Evolutionary conservation across 306 rosid genomes (phyloP), one percentile per base, ranked within the genome.

Genomic region (Vigna hirtella): DNA sequence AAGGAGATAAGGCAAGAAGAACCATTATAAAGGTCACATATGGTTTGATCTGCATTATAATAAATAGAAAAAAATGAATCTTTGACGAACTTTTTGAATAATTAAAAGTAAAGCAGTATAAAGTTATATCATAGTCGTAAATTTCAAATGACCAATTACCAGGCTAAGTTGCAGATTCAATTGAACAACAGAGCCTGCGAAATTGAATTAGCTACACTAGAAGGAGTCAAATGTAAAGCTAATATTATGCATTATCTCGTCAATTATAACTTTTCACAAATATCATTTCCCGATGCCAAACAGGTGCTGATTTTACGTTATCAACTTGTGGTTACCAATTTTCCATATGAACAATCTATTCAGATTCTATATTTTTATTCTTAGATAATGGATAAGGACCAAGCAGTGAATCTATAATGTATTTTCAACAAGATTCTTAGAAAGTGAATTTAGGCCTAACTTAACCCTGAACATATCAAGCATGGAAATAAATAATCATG

Each of bases 1-100:
- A 95, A 47, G 98, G 98, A 73, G 91, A 89, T 83, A 95, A 81
- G 73, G 98, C 88, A 78, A 92, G 90, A 77, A 95, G 77, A 77
- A 95, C 98, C 89, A 91, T 66, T 32, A 79, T 50, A 58, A 95
- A 85, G 26, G 98, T 95, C 72, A 74, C 70, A 34, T 72, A 49
- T 45, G 98, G 98, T 53, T 87, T 91, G 88, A 95, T 79, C 98
- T 95, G 91, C 78, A 86, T 85, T 85, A 77, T 73, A 55, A 75
- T 38, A 9, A 32, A 80, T 22, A 59, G 65, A 32, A 36, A 79
- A 69, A 51, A 43, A 20, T 72, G 57, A 82, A 67, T 71, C 51
- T 81, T 72, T 28, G 32, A 38, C 15, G 34, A 61, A 24, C 72
- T n/a, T 26, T 73, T 38, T 75, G 42, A 62, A 66, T 52, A 45